phyloP scores from a whole-genome alignment of 2,329 filamentous ascomycete species.

The Claviceps capensis region DNA sequence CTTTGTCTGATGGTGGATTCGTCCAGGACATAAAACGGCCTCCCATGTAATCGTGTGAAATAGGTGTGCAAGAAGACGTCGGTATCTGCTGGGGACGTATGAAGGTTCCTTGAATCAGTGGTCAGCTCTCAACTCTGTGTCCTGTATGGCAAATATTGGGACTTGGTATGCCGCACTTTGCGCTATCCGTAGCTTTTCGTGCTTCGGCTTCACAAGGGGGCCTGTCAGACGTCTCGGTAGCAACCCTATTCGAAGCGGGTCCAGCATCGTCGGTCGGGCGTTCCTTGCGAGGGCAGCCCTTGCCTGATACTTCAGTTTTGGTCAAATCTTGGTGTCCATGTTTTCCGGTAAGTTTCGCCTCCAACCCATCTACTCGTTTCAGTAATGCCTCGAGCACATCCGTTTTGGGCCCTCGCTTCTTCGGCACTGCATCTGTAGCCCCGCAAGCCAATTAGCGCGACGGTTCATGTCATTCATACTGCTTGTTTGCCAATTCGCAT shows the following conservation, averaged over 20 bases:
- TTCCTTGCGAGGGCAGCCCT: neutral
- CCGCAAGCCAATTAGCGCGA: neutral
- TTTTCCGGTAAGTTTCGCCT: constrained; percentile 63
- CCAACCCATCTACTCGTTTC: constrained; percentile 74
- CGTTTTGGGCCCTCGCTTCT: constrained; percentile 81
- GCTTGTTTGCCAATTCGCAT: too few species aligned
- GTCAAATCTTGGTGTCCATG: constrained; percentile 24
- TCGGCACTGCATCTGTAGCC: constrained; percentile 63
- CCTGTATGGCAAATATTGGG: neutral
- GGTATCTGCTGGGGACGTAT: constrained; percentile 34
- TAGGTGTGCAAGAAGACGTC: constrained; percentile 64
- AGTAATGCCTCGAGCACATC: constrained; percentile 75
- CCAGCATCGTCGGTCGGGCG: constrained; percentile 14
- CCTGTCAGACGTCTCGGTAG: constrained; percentile 19
- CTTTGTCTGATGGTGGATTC: constrained; percentile 61
- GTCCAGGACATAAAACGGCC: constrained; percentile 70
- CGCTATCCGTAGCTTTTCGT: neutral
- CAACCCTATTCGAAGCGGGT: constrained; percentile 26
- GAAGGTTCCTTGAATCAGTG: constrained; percentile 25
- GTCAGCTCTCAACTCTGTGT: neutral
- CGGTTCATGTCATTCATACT: too few species aligned
- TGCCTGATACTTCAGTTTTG: neutral
- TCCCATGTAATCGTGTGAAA: constrained; percentile 66
- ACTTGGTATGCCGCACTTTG: neutral
- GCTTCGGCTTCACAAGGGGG: constrained; percentile 7